Evolutionary conservation across 2,329 filamentous ascomycete species (phyloP).

Genomic region (Nigrospora sphaerica): DNA sequence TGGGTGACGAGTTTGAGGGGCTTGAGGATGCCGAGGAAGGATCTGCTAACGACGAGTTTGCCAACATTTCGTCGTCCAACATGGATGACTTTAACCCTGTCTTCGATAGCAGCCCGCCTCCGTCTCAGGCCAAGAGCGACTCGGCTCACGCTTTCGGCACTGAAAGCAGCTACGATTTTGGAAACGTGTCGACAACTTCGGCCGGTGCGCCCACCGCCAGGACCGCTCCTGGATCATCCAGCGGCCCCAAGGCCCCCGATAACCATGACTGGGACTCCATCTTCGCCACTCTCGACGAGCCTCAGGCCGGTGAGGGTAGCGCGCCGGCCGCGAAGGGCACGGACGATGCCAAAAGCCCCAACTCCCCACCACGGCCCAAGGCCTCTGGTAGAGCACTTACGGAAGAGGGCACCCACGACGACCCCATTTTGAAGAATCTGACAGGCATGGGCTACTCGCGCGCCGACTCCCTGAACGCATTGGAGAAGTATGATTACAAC

Average conservation of each 20-base stretch:
- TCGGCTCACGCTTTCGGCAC: slow-evolving; percentile 40
- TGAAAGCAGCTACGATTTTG: slow-evolving; percentile 55
- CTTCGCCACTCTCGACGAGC: slow-evolving; percentile 70
- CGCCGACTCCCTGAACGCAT: slow-evolving; percentile 63
- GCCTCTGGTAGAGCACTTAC: slow-evolving; percentile 59
- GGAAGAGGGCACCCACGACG: slow-evolving; percentile 73
- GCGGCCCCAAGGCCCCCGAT: slow-evolving; percentile 32
- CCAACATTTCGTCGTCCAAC: slow-evolving; percentile 62
- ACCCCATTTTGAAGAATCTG: slow-evolving; percentile 83
- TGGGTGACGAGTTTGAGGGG: slow-evolving; percentile 75
- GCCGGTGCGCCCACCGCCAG: slow-evolving; percentile 17
- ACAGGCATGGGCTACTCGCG: slow-evolving; percentile 85
- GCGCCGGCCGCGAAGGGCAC: slow-evolving; percentile 6
- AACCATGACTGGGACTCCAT: slow-evolving; percentile 91
- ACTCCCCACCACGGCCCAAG: slow-evolving; percentile 14
- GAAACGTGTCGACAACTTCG: slow-evolving; percentile 32
- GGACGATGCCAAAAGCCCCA: slow-evolving; percentile 15
- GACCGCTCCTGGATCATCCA: slow-evolving; percentile 23
- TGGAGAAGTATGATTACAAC: slow-evolving; percentile 96
- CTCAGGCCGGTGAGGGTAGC: slow-evolving; percentile 15
- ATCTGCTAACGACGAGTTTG: slow-evolving; percentile 72
- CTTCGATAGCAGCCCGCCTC: slow-evolving; percentile 64
- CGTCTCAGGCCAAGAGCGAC: slow-evolving; percentile 47
- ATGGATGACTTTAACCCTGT: slow-evolving; percentile 75
- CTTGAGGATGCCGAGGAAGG: slow-evolving; percentile 80